A percentile compares a stretch with the other conserved stretches of the same genome.
These are phyloP conservation scores for Fragaria ananassa DNA, from an alignment of 306 rosid genomes.

Conservation along the genomic window DNA sequence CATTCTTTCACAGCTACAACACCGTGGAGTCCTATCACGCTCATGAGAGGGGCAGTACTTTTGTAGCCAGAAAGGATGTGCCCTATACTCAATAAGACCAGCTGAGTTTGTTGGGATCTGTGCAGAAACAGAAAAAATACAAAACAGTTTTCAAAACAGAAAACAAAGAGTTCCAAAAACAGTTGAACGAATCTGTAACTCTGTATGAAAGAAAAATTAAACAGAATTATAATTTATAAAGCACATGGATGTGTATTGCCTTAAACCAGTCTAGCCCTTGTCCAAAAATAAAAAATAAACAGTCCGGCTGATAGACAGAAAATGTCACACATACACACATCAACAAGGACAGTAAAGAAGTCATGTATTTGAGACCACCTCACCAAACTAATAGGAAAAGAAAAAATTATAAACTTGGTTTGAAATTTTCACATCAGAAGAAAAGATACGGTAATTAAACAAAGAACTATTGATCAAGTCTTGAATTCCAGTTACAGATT, in stretches of 20 bases:
- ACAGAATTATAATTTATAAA: not conserved
- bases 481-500: not conserved
- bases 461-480: not conserved
- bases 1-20: constrained; percentile 99
- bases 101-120: constrained; percentile 92
- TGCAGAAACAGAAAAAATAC: constrained; percentile 19
- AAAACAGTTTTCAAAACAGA: constrained; percentile 9
- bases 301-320: not conserved
- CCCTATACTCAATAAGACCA: constrained; percentile 91
- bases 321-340: not conserved
- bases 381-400: not conserved
- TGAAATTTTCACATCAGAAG: not conserved
- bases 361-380: not conserved
- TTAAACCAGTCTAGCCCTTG: not conserved
- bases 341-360: not conserved
- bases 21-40: constrained; percentile 86
- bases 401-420: not conserved
- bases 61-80: constrained; percentile 94
- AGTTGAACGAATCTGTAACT: not conserved
- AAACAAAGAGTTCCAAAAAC: not conserved
- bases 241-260: not conserved
- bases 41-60: constrained; percentile 97
- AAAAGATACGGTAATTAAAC: not conserved
- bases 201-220: not conserved
- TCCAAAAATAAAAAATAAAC: not conserved